Evolutionary conservation across 129 eudicot species (phyloP).

Genomic region (Artemisia argyi): DNA sequence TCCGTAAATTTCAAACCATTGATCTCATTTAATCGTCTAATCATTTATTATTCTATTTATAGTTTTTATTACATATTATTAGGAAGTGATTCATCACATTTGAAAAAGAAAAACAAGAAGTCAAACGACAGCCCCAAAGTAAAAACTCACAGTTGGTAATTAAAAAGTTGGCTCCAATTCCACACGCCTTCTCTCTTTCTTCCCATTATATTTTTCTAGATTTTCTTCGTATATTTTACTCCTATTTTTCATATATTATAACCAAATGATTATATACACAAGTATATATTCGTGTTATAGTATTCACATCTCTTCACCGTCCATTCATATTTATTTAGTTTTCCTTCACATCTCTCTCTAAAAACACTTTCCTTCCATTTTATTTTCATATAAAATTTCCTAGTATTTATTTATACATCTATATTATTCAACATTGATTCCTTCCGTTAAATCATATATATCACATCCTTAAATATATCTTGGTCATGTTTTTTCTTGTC

Average conservation of each 20-base stretch:
- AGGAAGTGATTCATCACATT: constrained; percentile 1
- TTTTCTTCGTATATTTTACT: not conserved
- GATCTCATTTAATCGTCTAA: not conserved
- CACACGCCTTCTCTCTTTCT: not conserved
- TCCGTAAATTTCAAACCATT: not conserved
- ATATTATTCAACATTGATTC: constrained; percentile 15
- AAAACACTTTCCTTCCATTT: constrained; percentile 17
- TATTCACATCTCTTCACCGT: constrained; percentile 38
- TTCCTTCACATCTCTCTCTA: not conserved
- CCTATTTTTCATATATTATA: not conserved
- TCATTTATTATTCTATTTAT: not conserved
- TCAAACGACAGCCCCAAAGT: not conserved
- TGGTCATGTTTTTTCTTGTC: constrained; percentile 25
- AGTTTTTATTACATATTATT: not conserved
- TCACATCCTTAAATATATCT: constrained; percentile 10
- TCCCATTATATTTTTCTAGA: not conserved
- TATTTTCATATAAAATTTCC: not conserved
- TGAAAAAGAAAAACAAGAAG: not conserved
- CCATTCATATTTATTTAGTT: constrained; percentile 31
- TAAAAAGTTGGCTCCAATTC: not conserved
- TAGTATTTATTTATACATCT: constrained; percentile 15
- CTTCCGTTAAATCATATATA: constrained; percentile 21
- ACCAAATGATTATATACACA: not conserved
- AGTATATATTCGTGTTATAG: not conserved
- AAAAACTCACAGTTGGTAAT: not conserved